Evolutionary conservation across 345 rosid genomes (phyloP).

Genomic region (Dipteronia sinensis): DNA sequence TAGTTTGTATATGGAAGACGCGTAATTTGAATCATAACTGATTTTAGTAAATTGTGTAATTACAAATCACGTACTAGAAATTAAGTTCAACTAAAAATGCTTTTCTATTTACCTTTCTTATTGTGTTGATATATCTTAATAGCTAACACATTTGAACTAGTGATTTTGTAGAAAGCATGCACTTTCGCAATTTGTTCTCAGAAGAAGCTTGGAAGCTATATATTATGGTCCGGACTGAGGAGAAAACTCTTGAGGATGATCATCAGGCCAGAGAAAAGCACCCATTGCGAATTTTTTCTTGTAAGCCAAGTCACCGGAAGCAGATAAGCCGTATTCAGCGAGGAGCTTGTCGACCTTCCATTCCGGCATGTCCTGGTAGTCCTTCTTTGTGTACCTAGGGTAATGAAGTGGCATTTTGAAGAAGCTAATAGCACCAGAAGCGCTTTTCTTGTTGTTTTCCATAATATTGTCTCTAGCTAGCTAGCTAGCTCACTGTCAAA

Average conservation of each 20-base stretch:
- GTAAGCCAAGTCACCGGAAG: constrained; percentile 33
- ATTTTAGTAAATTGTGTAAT: too few relatives aligned
- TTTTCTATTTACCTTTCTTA: too few relatives aligned
- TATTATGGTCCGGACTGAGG: too few relatives aligned
- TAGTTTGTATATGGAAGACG: too few relatives aligned
- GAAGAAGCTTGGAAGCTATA: too few relatives aligned
- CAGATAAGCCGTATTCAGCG: constrained; percentile 51
- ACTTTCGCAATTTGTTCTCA: too few relatives aligned
- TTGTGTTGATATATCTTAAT: too few relatives aligned
- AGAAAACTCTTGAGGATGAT: not conserved
- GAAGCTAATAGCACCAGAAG: not conserved
- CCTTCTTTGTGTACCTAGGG: constrained; percentile 54
- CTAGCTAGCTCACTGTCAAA: not conserved
- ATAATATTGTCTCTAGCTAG: not conserved
- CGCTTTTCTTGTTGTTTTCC: constrained; percentile 20
- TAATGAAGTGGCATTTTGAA: constrained; percentile 71
- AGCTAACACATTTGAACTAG: too few relatives aligned
- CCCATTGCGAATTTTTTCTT: constrained; percentile 57
- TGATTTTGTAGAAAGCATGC: too few relatives aligned
- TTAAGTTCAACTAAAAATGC: too few relatives aligned
- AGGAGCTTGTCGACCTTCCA: constrained; percentile 59
- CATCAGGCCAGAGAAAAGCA: constrained; percentile 58
- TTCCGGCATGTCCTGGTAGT: constrained; percentile 59
- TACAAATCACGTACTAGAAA: too few relatives aligned
- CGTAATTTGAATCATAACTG: too few relatives aligned